Base-by-base conservation (phyloP, 306 rosid species). In the Rosa multiflora region DNA sequence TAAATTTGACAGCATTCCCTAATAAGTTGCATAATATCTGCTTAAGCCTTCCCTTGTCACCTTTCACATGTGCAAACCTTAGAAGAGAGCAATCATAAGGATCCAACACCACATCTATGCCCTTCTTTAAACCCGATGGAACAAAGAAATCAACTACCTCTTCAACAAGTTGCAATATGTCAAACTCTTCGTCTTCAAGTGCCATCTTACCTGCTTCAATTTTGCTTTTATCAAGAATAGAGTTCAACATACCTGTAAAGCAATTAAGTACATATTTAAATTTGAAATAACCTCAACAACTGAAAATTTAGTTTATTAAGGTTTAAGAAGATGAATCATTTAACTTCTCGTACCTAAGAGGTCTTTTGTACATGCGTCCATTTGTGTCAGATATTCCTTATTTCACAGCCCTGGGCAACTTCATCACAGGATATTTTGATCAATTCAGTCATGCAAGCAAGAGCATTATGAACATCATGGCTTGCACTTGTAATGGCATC, bases 201-300 rank as follows among this genome's bases (percentile, higher is more conserved):
- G 78, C 87, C 87, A 92, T 87, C 80, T 92, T 90, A 4, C 97
- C 97, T 0, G 91, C 93, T 85, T 92, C 97, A 18, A 91, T 91
- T 76, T 92, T 91, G 85, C 97, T 94, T 53, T 87, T 88, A 76
- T 94, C 95, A 5, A 94, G 93, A 83, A 89, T 84, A 61, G 98
- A 88, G 82, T 89, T 94, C 83, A 94, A 70, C 37, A 92, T 64
- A 51, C 91, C 98, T 88, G 78, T 10, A 43, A 13, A 70, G 76
- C 8, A 80, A 72, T 6, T 1, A 67, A 11, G 40, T 26, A 10
- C 15, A 23, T 3, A 72, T 23, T 23, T 23, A 23, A 26, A 56
- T 10, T 61, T 29, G 3, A 62, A 61, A 26, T 12, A 26, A 62
- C 14, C 13, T 21, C 29, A 10, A 21, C 64, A 9, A n/a, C 11